Percentiles rank a stretch among this genome's conserved stretches.
phyloP scores from a whole-genome alignment of 495 filamentous ascomycete genomes.

The Echria macrotheca region DNA sequence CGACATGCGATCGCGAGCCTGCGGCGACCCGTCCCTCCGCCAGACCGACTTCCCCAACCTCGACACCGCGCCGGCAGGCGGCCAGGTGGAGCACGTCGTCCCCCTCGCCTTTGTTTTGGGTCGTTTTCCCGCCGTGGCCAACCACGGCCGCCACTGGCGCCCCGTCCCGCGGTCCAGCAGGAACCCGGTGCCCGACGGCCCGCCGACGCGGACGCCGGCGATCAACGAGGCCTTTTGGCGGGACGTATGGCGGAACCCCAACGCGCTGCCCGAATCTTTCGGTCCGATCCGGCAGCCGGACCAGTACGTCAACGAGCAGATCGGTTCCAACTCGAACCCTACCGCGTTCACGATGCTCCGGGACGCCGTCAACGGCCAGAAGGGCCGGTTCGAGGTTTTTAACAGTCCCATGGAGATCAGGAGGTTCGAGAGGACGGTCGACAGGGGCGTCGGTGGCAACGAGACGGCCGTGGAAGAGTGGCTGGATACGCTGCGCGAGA shows the following conservation, averaged over 20 bases:
- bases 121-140: neutral
- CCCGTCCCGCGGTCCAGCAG: neutral
- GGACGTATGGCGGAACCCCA: neutral
- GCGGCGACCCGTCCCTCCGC: neutral
- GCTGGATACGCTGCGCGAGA: neutral
- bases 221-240: neutral
- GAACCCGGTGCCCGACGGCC: neutral
- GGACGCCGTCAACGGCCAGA: neutral
- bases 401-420: neutral
- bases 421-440: neutral
- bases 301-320: neutral
- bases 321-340: neutral
- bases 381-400: neutral
- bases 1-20: neutral
- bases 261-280: neutral
- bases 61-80: neutral
- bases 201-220: neutral
- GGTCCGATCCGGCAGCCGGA: neutral
- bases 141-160: neutral
- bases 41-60: neutral
- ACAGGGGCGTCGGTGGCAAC: neutral
- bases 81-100: neutral
- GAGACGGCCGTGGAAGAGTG: neutral
- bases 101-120: neutral
- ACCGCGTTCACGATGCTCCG: neutral